Evolutionary conservation across 176 grass and related monocot species (phyloP).

Genomic region (Raddia guianensis): DNA sequence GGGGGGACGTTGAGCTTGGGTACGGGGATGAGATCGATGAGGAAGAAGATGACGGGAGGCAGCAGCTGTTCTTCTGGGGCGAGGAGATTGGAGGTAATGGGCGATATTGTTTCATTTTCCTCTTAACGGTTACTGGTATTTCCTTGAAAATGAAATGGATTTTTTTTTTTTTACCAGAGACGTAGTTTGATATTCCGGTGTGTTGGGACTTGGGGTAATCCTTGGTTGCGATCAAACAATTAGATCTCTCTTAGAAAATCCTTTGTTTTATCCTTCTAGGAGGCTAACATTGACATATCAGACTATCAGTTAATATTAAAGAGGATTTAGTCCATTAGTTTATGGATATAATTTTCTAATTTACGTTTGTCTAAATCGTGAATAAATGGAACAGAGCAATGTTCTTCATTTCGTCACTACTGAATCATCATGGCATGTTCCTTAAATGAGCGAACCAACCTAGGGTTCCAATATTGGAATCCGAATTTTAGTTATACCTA

Average conservation of each 20-base stretch:
- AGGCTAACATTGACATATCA: neutral
- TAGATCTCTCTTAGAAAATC: neutral
- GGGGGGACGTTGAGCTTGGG: conserved; percentile 79
- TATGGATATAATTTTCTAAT: neutral
- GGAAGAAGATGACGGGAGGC: conserved; percentile 70
- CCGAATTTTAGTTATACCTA: neutral
- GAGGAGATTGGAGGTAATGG: conserved; percentile 66
- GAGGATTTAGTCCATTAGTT: neutral
- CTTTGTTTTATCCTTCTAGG: neutral
- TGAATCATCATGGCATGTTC: neutral
- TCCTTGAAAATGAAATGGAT: conserved; percentile 6
- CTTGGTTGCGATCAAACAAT: neutral
- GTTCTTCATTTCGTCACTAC: neutral
- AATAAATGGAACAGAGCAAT: conserved; percentile 6
- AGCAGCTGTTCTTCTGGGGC: conserved; percentile 72
- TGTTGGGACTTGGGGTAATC: conserved; percentile 8
- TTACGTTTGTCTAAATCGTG: neutral
- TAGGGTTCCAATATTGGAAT: neutral
- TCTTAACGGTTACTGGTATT: neutral
- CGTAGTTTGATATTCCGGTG: neutral
- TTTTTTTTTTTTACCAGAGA: neutral
- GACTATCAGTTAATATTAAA: neutral
- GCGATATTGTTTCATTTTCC: conserved; percentile 17
- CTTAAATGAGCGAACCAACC: neutral
- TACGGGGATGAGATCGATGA: conserved; percentile 80